Evolutionary conservation across 805 yeast species (phyloP), one percentile per base, ranked within the genome.

Genomic region (Cyberlindnera maclurae): DNA sequence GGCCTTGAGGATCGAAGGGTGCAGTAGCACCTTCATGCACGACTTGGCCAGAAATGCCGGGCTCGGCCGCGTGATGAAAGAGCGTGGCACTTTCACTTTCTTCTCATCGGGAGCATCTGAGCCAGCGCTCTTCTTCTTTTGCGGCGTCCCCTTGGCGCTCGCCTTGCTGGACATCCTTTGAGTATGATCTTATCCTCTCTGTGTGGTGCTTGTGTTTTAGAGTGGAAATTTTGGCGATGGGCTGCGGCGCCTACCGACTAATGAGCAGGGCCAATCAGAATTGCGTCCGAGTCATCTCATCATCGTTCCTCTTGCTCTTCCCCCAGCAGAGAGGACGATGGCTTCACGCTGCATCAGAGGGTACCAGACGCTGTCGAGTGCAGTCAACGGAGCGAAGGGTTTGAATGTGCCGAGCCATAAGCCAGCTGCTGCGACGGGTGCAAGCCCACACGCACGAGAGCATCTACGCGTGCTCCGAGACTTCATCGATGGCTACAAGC

Each of bases 1-100:
- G 1, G 70, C 72, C 37, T 66, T 65, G 32, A 75, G 55, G 1
- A 72, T 62, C 1, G 69, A 67, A 0, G 68, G 63, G 39, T 72
- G 65, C 3, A 77, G 40, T 16, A 57, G 57, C 0, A 65, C 68
- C 39, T 64, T 65, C n/a, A 62, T 50, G 27, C 57, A 46, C 9
- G 63, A 50, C 36, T 67, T 68, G 16, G 45, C 35, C 29, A 47
- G 51, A 7, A 41, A 37, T 4, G 48, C 49, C 3, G 60, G 52
- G 15, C 56, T 49, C 24, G 72, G 72, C 43, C 72, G 55, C 3
- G 63, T 55, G 26, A 67, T 61, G 42, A 62, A 67, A 9, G 59
- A 55, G 5, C 59, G 49, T 3, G 72, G 71, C 15, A 64, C 33
- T 44, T 63, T 66, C 17, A 62, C 47, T 30, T 63, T 64, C 2